phyloP scores from a whole-genome alignment of 1,139 yeast species.

The Yamadazyma triangularis region DNA sequence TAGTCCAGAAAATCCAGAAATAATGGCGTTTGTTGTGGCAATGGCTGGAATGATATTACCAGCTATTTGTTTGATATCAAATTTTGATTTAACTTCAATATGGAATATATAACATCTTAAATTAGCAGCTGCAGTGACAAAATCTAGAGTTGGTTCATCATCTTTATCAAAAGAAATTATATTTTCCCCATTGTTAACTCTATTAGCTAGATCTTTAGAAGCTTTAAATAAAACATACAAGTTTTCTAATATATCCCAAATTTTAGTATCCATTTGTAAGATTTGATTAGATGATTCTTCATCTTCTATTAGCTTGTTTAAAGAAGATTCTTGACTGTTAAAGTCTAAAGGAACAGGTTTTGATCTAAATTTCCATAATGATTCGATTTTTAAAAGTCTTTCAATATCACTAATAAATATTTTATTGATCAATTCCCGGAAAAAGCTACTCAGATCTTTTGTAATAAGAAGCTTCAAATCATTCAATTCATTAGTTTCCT shows the following conservation, averaged over 20 bases:
- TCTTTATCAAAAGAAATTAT: constrained; percentile 86
- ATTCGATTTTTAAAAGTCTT: constrained; percentile 64
- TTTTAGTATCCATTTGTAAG: constrained; percentile 50
- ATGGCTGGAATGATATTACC: constrained; percentile 98
- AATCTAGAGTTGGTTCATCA: constrained; percentile 83
- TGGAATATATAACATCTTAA: constrained; percentile 70
- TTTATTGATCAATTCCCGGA: constrained; percentile 43
- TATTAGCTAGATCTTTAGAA: constrained; percentile 43
- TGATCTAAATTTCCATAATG: constrained; percentile 71
- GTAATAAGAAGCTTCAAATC: constrained; percentile 51
- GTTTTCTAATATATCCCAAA: constrained; percentile 65
- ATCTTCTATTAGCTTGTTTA: constrained; percentile 8
- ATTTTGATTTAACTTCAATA: constrained; percentile 72
- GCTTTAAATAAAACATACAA: constrained; percentile 55
- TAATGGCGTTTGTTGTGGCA: constrained; percentile 95
- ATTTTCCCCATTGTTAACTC: constrained; percentile 41
- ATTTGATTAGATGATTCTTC: constrained; percentile 12
- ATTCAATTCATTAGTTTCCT: constrained; percentile 73
- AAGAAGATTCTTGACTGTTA: constrained; percentile 10
- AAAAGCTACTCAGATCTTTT: constrained; percentile 22
- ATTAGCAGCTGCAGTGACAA: constrained; percentile 86
- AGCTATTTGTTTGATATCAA: constrained; percentile 89
- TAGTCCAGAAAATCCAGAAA: constrained; percentile 83
- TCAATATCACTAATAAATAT: constrained; percentile 69
- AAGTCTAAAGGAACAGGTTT: constrained; percentile 62